phyloP scores from a whole-genome alignment of 2,329 filamentous ascomycete genomes.

The Trichoderma atroviride region DNA sequence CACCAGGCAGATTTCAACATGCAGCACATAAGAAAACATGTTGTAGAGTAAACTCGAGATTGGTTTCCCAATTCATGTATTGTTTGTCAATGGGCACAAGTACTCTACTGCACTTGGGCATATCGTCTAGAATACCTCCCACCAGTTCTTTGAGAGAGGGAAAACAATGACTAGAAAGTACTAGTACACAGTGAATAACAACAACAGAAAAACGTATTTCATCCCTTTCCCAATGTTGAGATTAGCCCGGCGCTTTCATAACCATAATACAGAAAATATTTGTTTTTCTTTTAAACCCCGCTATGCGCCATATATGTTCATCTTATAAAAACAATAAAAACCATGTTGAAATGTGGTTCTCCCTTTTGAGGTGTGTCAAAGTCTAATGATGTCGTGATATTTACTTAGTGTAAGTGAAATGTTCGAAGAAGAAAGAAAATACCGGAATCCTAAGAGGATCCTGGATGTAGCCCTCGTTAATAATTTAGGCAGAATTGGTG shows the following conservation, averaged over 20 bases:
- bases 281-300: conserved; percentile 6
- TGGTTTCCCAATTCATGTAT: neutral
- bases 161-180: neutral
- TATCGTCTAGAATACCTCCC: neutral
- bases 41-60: neutral
- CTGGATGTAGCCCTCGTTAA: neutral
- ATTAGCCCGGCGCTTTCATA: conserved; percentile 29
- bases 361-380: conserved; percentile 4
- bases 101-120: neutral
- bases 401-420: conserved; percentile 1
- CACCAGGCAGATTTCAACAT: too few species aligned
- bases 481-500: conserved; percentile 32
- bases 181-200: conserved; percentile 14
- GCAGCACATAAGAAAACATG: neutral
- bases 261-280: conserved; percentile 1
- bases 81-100: neutral
- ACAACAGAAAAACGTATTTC: conserved; percentile 12
- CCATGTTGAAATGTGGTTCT: conserved; percentile 32
- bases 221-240: conserved; percentile 32
- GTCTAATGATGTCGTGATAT: conserved; percentile 16
- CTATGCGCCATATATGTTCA: conserved; percentile 11
- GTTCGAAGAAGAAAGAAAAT: neutral
- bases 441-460: neutral
- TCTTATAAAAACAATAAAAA: conserved; percentile 17
- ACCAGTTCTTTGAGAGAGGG: neutral